These are phyloP conservation scores for Phialophora tarda DNA, from an alignment of 2,329 filamentous ascomycete genomes.

Conservation along the genomic window DNA sequence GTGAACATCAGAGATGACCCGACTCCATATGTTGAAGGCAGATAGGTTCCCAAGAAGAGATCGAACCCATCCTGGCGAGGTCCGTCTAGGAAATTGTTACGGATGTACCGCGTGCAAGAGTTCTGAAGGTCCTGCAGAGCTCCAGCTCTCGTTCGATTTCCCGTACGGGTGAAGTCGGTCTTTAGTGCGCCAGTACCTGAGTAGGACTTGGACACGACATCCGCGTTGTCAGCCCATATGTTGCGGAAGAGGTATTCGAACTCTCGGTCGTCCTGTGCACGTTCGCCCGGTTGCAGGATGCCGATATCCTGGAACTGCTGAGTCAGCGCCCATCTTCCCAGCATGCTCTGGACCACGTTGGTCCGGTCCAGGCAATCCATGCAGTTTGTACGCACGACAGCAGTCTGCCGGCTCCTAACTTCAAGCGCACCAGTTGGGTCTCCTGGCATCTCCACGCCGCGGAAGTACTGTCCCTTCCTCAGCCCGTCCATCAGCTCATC, in stretches of 20 bases:
- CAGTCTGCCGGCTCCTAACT: conserved; percentile 78
- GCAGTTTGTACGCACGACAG: conserved; percentile 95
- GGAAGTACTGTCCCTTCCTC: conserved; percentile 85
- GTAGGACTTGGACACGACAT: conserved; percentile 90
- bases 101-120: conserved; percentile 84
- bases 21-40: conserved; percentile 72
- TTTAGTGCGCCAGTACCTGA: conserved; percentile 97
- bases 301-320: conserved; percentile 87
- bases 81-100: conserved; percentile 94
- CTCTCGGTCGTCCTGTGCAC: conserved; percentile 75
- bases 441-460: conserved; percentile 82
- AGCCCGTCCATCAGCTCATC: conserved; percentile 80
- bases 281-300: conserved; percentile 75
- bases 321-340: conserved; percentile 85
- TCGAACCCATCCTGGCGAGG: conserved; percentile 95
- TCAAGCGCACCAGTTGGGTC: conserved; percentile 74
- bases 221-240: conserved; percentile 97
- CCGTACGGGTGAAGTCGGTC: conserved; percentile 96
- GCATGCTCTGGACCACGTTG: conserved; percentile 97
- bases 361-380: conserved; percentile 99
- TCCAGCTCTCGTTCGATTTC: conserved; percentile 82
- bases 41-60: conserved; percentile 86
- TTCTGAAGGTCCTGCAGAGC: conserved; percentile 86
- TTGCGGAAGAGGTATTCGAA: conserved; percentile 96
- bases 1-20: conserved; percentile 77